These are phyloP conservation scores for Amanita pallidorosea DNA, from an alignment of 768 basidiomycete genomes.

Conservation along the genomic window DNA sequence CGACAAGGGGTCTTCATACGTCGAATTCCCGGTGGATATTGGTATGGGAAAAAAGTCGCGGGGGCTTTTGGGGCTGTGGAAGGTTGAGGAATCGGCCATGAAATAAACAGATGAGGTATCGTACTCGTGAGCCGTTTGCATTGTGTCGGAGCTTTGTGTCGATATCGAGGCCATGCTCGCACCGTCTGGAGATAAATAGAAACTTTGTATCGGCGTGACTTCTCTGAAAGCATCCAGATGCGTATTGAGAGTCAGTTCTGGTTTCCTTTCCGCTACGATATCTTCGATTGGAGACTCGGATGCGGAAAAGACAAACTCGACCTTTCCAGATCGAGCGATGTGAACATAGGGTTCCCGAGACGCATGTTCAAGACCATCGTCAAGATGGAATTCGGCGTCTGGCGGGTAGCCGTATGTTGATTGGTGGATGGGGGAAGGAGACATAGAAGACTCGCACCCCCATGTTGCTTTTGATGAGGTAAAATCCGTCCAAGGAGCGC, in stretches of 20 bases:
- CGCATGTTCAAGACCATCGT: background rate
- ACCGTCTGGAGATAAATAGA: background rate
- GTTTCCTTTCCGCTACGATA: background rate
- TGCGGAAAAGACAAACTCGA: constrained; percentile 1
- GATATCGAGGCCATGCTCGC: constrained; percentile 5
- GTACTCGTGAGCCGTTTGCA: constrained; percentile 6
- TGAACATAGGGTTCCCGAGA: constrained; percentile 3
- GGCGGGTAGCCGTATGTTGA: constrained; percentile 1
- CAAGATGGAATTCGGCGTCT: background rate
- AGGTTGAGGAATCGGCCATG: constrained; percentile 1
- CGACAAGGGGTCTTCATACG: constrained; percentile 3
- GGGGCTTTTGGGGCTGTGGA: constrained; percentile 5
- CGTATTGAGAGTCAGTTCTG: constrained; percentile 2
- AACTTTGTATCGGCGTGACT: background rate
- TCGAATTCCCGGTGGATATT: constrained; percentile 1
- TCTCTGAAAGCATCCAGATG: constrained; percentile 6
- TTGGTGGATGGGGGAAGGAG: constrained; percentile 1
- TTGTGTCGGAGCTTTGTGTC: constrained; percentile 1
- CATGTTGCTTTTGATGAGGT: constrained; percentile 5
- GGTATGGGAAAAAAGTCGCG: background rate
- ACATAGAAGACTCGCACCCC: constrained; percentile 4
- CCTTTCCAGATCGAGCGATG: background rate
- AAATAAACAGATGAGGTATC: constrained; percentile 6
- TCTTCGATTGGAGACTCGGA: background rate
- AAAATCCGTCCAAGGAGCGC: constrained; percentile 5